Evolutionary conservation across 2,329 filamentous ascomycete genomes (phyloP).

Genomic region (Cryphonectria japonica): DNA sequence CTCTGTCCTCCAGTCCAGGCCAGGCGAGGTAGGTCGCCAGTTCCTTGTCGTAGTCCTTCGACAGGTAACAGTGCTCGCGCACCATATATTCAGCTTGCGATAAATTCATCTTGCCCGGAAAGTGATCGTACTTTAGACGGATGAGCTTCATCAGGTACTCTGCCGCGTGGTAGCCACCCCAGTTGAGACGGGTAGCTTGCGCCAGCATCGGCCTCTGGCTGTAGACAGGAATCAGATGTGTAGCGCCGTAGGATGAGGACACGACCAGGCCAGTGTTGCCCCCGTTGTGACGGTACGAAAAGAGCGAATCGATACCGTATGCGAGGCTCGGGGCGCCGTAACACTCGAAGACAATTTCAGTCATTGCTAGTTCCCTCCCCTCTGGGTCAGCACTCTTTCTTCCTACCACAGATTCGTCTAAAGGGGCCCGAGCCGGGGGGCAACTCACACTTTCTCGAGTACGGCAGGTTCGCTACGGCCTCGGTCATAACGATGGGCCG

Average conservation of each 20-base stretch:
- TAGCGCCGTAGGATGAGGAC: slow-evolving; percentile 90
- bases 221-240: slow-evolving; percentile 91
- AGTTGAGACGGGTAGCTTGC: slow-evolving; percentile 88
- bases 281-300: slow-evolving; percentile 91
- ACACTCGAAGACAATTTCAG: slow-evolving; percentile 94
- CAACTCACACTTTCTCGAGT: slow-evolving; percentile 80
- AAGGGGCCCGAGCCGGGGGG: background rate
- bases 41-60: slow-evolving; percentile 80
- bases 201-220: slow-evolving; percentile 82
- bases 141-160: slow-evolving; percentile 93
- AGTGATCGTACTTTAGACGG: slow-evolving; percentile 86
- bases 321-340: slow-evolving; percentile 88
- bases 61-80: slow-evolving; percentile 87
- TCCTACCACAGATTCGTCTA: background rate
- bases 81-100: slow-evolving; percentile 89
- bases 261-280: slow-evolving; percentile 87
- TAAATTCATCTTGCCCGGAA: slow-evolving; percentile 82
- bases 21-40: slow-evolving; percentile 80
- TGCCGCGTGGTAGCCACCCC: slow-evolving; percentile 87
- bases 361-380: slow-evolving; percentile 71
- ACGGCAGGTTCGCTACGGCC: slow-evolving; percentile 86
- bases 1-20: slow-evolving; percentile 87
- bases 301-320: slow-evolving; percentile 94
- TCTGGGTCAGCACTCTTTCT: slow-evolving; percentile 33
- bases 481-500: slow-evolving; percentile 95